These are phyloP conservation scores for Verruconis gallopava DNA, from an alignment of 2,329 filamentous ascomycete species.

Conservation along the genomic window DNA sequence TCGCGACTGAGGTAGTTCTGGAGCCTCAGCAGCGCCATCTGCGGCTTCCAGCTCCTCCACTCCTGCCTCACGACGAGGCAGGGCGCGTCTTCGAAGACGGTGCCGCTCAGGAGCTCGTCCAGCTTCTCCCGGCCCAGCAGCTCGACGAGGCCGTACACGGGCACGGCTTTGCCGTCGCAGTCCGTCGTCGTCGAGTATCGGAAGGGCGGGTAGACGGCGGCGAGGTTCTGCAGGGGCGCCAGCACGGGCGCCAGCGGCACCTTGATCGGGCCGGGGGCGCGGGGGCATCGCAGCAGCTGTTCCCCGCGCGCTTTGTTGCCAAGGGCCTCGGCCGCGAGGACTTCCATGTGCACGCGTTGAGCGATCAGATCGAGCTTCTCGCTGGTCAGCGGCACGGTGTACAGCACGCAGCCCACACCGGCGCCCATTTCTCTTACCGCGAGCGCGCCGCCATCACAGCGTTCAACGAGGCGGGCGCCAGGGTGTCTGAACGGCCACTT, in stretches of 20 bases:
- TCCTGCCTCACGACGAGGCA: background rate
- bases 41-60: background rate
- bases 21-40: constrained; percentile 8
- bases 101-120: background rate
- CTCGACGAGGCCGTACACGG: constrained; percentile 6
- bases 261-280: background rate
- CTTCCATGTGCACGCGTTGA: background rate
- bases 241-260: background rate
- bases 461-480: background rate
- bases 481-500: constrained; percentile 5
- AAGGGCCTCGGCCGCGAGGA: background rate
- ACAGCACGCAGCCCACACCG: background rate
- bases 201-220: background rate
- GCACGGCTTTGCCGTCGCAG: background rate
- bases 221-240: background rate
- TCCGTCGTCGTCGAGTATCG: background rate
- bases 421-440: background rate
- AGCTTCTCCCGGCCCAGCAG: constrained; percentile 2
- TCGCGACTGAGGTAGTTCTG: background rate
- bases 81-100: constrained; percentile 1
- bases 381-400: background rate
- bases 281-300: background rate
- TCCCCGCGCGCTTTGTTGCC: background rate
- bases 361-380: background rate
- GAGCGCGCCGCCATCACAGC: background rate